Evolutionary conservation across 371 early-diverging fungal genomes (phyloP), one percentile per base, ranked within the genome.

Genomic region (Saksenaea vasiformis): DNA sequence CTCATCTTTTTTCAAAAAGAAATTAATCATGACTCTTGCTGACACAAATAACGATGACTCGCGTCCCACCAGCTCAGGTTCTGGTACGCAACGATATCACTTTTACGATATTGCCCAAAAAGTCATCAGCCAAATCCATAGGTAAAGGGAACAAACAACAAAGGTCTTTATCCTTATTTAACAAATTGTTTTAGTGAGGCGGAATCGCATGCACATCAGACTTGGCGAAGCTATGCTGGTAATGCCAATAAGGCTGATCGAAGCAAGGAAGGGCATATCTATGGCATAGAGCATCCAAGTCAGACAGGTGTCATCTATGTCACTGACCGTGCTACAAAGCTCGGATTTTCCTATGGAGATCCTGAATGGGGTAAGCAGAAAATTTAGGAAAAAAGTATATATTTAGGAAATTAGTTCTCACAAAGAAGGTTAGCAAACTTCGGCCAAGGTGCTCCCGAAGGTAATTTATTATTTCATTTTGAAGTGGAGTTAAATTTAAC

Each of bases 401-500:
- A 7, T 14, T 47, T 47, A 47, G 51, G 27, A 47, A 5, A 47
- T 47, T 47, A 22, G 51, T 47, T 47, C 51, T 47, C 51, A 47
- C 51, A 47, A 47, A n/a, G 9, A 19, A 19, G 22, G 14, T 26
- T 56, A 71, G 79, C 79, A 9, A 83, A 83, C 62, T 83, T 83
- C 60, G 83, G 83, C n/a, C 83, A 83, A 54, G 83, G 83, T 53
- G 83, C 83, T 38, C 83, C 83, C 13, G 83, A 83, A 76, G 80
- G 79, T 68, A 77, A 72, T 34, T 19, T 56, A 14, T 56, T n/a
- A n/a, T n/a, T n/a, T 56, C 34, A 22, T 26, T 7, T 17, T 41
- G 43, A 41, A 41, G 19, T 17, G 19, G 43, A 41, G 17, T 17
- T n/a, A 5, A 47, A 22, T 22, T 17, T 26, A 35, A 60, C 27